Evolutionary conservation across 805 yeast species (phyloP).

Genomic region (Saccharomycopsis babjevae): DNA sequence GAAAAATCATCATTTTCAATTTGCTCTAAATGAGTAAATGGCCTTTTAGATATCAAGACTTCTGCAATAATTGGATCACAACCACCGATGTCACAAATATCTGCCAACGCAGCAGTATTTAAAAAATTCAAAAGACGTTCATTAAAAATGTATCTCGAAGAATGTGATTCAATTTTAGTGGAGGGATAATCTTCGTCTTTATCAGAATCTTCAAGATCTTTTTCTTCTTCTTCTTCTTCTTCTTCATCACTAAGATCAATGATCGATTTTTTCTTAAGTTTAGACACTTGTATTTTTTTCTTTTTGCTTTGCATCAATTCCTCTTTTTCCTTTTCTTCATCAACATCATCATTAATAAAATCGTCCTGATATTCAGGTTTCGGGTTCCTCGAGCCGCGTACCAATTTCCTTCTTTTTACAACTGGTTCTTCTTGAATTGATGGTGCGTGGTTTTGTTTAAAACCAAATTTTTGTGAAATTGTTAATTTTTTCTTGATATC

Average conservation of each 20-base stretch:
- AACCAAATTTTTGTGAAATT: constrained; percentile 16
- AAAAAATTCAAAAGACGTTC: constrained; percentile 60
- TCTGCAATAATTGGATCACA: constrained; percentile 60
- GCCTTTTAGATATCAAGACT: constrained; percentile 54
- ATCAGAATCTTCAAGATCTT: constrained; percentile 38
- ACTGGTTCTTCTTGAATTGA: constrained; percentile 1
- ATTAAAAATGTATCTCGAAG: constrained; percentile 15
- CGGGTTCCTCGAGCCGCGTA: constrained; percentile 28
- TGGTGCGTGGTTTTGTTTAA: constrained; percentile 1
- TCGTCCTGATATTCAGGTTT: constrained; percentile 25
- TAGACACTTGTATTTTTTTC: not conserved
- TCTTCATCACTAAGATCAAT: constrained; percentile 25
- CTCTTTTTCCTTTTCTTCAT: constrained; percentile 22
- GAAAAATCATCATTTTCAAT: constrained; percentile 50
- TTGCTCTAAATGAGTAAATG: constrained; percentile 49
- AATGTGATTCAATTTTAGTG: constrained; percentile 16
- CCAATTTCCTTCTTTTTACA: constrained; percentile 30
- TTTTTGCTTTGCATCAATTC: constrained; percentile 23
- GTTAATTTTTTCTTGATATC: constrained; percentile 9
- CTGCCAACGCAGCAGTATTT: constrained; percentile 65
- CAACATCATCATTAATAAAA: constrained; percentile 21
- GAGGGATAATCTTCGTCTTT: constrained; percentile 18
- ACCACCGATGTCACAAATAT: constrained; percentile 71
- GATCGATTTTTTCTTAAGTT: not conserved
- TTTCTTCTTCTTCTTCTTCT: constrained; percentile 40